Percentiles rank a stretch among this genome's conserved stretches.
Conservation (phyloP, 768 basidiomycete genomes). For the Boletus huronensis region DNA sequence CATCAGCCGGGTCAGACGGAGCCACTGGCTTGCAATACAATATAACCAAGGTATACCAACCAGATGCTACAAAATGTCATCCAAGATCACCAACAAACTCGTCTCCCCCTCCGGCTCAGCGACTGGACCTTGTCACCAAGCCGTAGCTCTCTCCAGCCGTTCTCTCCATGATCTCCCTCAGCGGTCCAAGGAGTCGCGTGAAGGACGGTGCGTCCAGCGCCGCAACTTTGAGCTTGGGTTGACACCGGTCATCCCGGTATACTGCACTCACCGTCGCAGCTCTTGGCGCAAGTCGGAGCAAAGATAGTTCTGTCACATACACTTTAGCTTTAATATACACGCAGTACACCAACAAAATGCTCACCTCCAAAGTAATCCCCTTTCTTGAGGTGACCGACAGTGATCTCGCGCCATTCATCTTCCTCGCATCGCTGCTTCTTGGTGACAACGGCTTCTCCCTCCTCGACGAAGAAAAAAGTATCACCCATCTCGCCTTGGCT, state of each 20-base stretch:
- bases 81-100: background rate
- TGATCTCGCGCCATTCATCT: constrained; percentile 57
- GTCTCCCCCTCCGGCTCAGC: constrained; percentile 17
- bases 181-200: constrained; percentile 86
- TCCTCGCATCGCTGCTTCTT: constrained; percentile 63
- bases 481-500: constrained; percentile 93
- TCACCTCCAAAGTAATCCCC: constrained; percentile 98
- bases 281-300: constrained; percentile 84
- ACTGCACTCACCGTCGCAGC: constrained; percentile 95
- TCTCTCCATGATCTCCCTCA: constrained; percentile 91
- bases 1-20: background rate
- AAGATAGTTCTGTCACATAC: constrained; percentile 69
- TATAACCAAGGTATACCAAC: constrained; percentile 3
- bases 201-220: constrained; percentile 92
- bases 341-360: constrained; percentile 18
- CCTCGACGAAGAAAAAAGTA: constrained; percentile 97
- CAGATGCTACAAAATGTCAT: constrained; percentile 10
- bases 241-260: constrained; percentile 38
- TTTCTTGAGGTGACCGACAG: constrained; percentile 74
- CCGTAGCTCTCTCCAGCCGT: constrained; percentile 77
- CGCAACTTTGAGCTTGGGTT: constrained; percentile 83
- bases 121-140: constrained; percentile 30
- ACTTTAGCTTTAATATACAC: constrained; percentile 3
- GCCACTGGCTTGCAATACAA: background rate
- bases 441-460: constrained; percentile 84